Evolutionary conservation across 2,329 filamentous ascomycete genomes (phyloP).

Genomic region (Paecilomyces fulvus): DNA sequence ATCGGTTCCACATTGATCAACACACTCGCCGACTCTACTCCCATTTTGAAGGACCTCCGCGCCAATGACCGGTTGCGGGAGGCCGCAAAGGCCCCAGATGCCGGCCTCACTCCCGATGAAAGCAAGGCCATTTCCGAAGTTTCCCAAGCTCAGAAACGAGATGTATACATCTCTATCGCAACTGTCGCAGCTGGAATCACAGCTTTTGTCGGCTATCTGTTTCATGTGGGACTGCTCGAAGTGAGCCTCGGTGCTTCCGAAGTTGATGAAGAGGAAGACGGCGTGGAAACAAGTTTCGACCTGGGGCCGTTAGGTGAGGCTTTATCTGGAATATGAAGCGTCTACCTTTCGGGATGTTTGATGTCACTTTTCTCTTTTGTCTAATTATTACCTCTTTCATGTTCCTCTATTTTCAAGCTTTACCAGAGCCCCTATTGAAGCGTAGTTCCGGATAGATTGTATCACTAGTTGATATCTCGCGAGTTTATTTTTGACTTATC

Average conservation of each 20-base stretch:
- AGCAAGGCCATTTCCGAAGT: conserved; percentile 15
- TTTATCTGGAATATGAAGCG: background rate
- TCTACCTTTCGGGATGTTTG: background rate
- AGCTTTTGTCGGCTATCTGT: conserved; percentile 29
- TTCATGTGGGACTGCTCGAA: conserved; percentile 19
- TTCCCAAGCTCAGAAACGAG: conserved; percentile 20
- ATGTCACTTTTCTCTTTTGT: background rate
- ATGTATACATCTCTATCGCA: conserved; percentile 28
- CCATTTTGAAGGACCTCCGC: conserved; percentile 28
- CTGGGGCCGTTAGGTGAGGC: background rate
- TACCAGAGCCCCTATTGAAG: background rate
- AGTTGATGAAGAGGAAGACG: conserved; percentile 1
- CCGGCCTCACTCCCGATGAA: conserved; percentile 17
- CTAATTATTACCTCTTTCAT: background rate
- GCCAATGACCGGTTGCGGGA: conserved; percentile 29
- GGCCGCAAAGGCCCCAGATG: conserved; percentile 17
- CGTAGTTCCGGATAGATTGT: background rate
- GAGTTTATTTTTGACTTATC: background rate
- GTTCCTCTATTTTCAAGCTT: background rate
- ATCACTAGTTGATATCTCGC: background rate
- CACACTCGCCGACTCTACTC: conserved; percentile 28
- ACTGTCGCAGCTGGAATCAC: conserved; percentile 25
- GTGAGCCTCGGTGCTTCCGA: conserved; percentile 1
- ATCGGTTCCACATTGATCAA: conserved; percentile 27
- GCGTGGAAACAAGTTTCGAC: conserved; percentile 1